Evolutionary conservation across 805 yeast genomes (phyloP).

Genomic region (Ogataea pignaliae): DNA sequence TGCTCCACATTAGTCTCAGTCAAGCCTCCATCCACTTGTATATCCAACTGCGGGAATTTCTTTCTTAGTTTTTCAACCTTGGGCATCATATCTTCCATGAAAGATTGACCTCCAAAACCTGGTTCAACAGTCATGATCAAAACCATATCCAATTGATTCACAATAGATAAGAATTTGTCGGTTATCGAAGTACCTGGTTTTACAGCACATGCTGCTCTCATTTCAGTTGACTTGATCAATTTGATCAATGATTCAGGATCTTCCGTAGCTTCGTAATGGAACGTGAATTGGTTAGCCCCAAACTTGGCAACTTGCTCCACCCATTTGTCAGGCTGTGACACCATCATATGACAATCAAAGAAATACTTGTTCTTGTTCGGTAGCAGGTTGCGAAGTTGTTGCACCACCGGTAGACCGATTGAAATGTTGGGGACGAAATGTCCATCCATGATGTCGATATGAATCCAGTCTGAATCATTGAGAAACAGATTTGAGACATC

Average conservation of each 20-base stretch:
- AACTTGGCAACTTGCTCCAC: conserved; percentile 86
- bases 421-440: conserved; percentile 97
- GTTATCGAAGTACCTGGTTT: conserved; percentile 92
- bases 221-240: conserved; percentile 71
- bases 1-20: conserved; percentile 78
- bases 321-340: conserved; percentile 88
- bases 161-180: conserved; percentile 36
- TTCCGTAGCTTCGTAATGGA: conserved; percentile 90
- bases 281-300: conserved; percentile 94
- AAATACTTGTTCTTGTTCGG: conserved; percentile 36
- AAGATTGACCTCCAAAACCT: conserved; percentile 97
- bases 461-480: conserved; percentile 93
- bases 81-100: conserved; percentile 95
- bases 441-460: conserved; percentile 98
- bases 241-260: conserved; percentile 72
- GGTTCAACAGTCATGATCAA: conserved; percentile 98
- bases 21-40: conserved; percentile 96
- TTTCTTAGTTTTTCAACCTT: conserved; percentile 76
- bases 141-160: conserved; percentile 84
- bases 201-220: conserved; percentile 91
- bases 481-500: conserved; percentile 79
- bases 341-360: conserved; percentile 99
- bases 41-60: conserved; percentile 72
- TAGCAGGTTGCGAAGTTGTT: conserved; percentile 11
- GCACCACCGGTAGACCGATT: conserved; percentile 73